Evolutionary conservation across 2,329 filamentous ascomycete genomes (phyloP).

Genomic region (Monosporascus sp.): DNA sequence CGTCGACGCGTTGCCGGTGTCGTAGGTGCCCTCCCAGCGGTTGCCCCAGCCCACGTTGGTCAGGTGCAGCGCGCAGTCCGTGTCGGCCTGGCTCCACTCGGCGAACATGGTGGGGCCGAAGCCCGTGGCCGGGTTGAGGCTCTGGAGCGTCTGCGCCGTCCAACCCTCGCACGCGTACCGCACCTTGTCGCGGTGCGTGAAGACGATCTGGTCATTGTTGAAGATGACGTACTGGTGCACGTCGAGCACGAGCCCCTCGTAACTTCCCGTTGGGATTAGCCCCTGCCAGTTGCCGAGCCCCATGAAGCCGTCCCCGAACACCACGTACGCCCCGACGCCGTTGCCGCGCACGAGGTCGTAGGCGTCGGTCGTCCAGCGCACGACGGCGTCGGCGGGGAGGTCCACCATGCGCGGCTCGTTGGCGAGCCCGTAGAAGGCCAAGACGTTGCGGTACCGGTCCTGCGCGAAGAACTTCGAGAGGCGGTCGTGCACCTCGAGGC

Average conservation of each 20-base stretch:
- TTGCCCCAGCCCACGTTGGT: conserved; percentile 87
- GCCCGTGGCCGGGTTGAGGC: conserved; percentile 68
- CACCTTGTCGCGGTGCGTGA: conserved; percentile 78
- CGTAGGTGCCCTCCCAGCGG: conserved; percentile 85
- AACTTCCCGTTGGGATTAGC: conserved; percentile 55
- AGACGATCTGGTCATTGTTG: conserved; percentile 80
- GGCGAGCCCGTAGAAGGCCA: conserved; percentile 88
- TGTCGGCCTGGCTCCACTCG: conserved; percentile 97
- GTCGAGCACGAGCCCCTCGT: conserved; percentile 78
- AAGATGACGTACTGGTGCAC: conserved; percentile 99
- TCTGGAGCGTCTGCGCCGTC: conserved; percentile 71
- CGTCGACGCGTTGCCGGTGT: conserved; percentile 58
- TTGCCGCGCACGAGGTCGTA: conserved; percentile 70
- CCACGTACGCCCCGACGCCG: conserved; percentile 65
- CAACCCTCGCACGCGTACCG: conserved; percentile 83
- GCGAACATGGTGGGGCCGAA: conserved; percentile 94
- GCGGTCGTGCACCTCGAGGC: conserved; percentile 80
- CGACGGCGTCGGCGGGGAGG: conserved; percentile 60
- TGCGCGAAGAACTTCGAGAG: conserved; percentile 92
- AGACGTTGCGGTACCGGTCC: conserved; percentile 83
- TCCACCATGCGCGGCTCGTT: conserved; percentile 91
- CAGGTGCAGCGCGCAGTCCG: conserved; percentile 81
- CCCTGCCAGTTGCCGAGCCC: conserved; percentile 89
- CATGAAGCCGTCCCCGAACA: conserved; percentile 94
- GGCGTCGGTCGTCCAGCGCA: conserved; percentile 74